These are phyloP conservation scores for Delphinella strobiligena DNA, from an alignment of 2,329 filamentous ascomycete species.

Conservation along the genomic window DNA sequence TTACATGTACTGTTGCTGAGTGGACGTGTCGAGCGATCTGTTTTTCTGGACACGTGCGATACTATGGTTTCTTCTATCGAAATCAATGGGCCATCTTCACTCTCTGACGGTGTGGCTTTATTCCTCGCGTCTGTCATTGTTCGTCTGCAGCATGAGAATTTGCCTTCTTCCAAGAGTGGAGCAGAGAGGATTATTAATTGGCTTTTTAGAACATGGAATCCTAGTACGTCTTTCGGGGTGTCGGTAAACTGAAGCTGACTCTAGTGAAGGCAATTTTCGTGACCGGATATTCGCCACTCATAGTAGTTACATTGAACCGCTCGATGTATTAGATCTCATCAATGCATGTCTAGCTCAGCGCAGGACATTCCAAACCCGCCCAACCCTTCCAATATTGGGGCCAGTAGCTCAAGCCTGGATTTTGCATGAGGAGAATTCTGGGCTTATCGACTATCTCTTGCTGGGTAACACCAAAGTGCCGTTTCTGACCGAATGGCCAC, in stretches of 20 bases:
- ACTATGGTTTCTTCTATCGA: conserved; percentile 66
- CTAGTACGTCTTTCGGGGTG: too few relatives aligned
- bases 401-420: conserved; percentile 33
- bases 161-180: conserved; percentile 54
- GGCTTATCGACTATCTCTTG: conserved; percentile 39
- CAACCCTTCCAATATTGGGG: conserved; percentile 25
- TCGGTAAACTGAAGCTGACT: not conserved
- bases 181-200: conserved; percentile 66
- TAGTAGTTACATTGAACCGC: conserved; percentile 49
- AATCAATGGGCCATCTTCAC: conserved; percentile 59
- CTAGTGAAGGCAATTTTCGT: conserved; percentile 29
- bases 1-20: conserved; percentile 56
- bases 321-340: conserved; percentile 58
- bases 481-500: not conserved
- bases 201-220: conserved; percentile 72
- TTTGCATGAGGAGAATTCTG: conserved; percentile 25
- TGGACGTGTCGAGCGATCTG: conserved; percentile 54
- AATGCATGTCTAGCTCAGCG: conserved; percentile 51
- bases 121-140: conserved; percentile 48
- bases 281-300: conserved; percentile 57
- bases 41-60: conserved; percentile 57
- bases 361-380: conserved; percentile 13
- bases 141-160: conserved; percentile 58
- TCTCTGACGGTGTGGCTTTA: conserved; percentile 15
- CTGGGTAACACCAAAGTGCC: conserved; percentile 13